phyloP scores from a whole-genome alignment of 805 yeast species.

The Myxozyma udenii region DNA sequence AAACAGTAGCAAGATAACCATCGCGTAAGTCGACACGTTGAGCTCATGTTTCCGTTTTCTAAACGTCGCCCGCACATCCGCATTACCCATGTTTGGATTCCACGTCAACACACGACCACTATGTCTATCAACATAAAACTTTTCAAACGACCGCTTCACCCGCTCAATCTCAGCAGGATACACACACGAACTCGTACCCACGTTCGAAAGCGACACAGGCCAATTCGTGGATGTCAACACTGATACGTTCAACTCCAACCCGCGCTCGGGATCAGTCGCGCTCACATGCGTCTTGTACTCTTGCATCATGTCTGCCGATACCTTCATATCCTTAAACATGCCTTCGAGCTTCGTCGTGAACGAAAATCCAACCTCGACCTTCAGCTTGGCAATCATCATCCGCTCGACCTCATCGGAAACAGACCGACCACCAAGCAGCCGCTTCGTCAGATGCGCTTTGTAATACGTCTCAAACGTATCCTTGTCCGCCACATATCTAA shows the following conservation, averaged over 20 bases:
- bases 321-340: conserved; percentile 77
- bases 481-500: conserved; percentile 71
- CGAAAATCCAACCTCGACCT: conserved; percentile 74
- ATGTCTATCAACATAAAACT: conserved; percentile 51
- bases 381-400: conserved; percentile 60
- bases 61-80: conserved; percentile 71
- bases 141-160: conserved; percentile 48
- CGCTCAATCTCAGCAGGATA: conserved; percentile 47
- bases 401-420: conserved; percentile 64
- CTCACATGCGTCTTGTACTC: conserved; percentile 25
- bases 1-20: conserved; percentile 72
- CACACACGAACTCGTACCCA: conserved; percentile 31
- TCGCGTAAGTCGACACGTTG: conserved; percentile 76
- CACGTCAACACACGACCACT: conserved; percentile 63
- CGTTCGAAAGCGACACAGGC: conserved; percentile 54
- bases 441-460: conserved; percentile 79
- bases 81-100: conserved; percentile 71
- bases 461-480: conserved; percentile 82
- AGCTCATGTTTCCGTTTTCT: conserved; percentile 70
- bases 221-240: conserved; percentile 62
- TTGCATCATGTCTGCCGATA: conserved; percentile 50
- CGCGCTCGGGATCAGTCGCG: conserved; percentile 26
- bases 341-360: conserved; percentile 78
- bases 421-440: conserved; percentile 54
- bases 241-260: conserved; percentile 48